Conservation (phyloP, 1,284 basidiomycete species). For the Xerocomus alliaceus region DNA sequence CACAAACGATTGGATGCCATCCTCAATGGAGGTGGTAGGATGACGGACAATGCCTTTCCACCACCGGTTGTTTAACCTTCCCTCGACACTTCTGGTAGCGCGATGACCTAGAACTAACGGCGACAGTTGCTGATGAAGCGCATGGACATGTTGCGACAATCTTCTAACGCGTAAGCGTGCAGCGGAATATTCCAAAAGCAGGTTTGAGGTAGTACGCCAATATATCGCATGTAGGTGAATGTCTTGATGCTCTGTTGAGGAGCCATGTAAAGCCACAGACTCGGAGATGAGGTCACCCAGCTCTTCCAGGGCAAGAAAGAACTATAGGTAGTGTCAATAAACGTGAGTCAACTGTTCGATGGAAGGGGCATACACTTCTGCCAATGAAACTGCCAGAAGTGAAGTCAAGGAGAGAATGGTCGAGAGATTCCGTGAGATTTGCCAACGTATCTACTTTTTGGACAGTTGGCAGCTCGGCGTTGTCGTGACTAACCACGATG, state of each 20-base stretch:
- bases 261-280: background rate
- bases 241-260: constrained; percentile 11
- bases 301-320: constrained; percentile 41
- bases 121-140: constrained; percentile 23
- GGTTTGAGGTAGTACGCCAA: constrained; percentile 41
- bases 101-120: background rate
- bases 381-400: constrained; percentile 35
- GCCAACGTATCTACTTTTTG: constrained; percentile 11
- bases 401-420: constrained; percentile 31
- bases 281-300: constrained; percentile 26
- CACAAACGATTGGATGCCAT: constrained; percentile 20
- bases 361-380: constrained; percentile 31
- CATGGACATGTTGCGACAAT: constrained; percentile 22
- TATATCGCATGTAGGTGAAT: constrained; percentile 35
- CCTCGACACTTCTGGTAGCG: background rate
- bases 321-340: constrained; percentile 23
- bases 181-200: constrained; percentile 44
- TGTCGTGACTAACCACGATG: background rate
- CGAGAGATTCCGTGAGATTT: constrained; percentile 29
- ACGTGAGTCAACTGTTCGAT: background rate
- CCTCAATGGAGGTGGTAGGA: constrained; percentile 9
- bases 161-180: constrained; percentile 30
- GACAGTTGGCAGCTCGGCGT: background rate
- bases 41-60: constrained; percentile 8
- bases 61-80: constrained; percentile 10